Percentiles rank a stretch among this genome's conserved stretches.
Evolutionary conservation across 148 eudicot genomes (phyloP).

Genomic region (Rhododendron williamsianum): DNA sequence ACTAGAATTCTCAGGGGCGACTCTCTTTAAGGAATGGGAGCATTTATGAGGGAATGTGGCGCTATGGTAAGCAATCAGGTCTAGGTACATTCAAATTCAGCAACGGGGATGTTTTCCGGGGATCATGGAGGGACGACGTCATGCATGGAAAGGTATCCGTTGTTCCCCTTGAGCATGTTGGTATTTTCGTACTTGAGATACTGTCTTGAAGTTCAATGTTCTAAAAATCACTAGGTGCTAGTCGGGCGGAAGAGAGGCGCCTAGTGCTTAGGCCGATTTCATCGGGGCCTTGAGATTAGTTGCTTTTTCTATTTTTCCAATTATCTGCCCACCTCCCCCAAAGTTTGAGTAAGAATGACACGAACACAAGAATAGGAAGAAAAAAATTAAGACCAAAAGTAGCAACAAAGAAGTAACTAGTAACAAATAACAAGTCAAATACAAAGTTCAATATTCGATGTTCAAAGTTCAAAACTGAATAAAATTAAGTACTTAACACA

Average conservation of each 20-base stretch:
- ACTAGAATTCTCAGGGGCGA: constrained; percentile 44
- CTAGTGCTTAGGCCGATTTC: not conserved
- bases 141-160: constrained; percentile 91
- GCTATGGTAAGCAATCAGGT: constrained; percentile 87
- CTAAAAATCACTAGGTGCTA: not conserved
- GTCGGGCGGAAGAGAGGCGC: not conserved
- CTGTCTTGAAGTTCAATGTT: not conserved
- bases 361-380: not conserved
- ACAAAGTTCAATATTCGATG: not conserved
- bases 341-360: not conserved
- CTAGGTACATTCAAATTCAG: constrained; percentile 75
- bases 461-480: not conserved
- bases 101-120: constrained; percentile 87
- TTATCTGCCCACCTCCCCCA: not conserved
- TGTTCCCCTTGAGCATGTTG: not conserved
- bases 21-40: constrained; percentile 71
- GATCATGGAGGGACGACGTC: constrained; percentile 94
- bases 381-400: not conserved
- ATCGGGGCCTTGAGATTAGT: not conserved
- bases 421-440: not conserved
- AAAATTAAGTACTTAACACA: not conserved
- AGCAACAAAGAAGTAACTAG: not conserved
- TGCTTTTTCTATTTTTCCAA: too few species aligned
- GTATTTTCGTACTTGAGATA: not conserved
- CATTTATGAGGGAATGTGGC: constrained; percentile 93